A percentile compares a stretch with the other conserved stretches of the same genome.
These are phyloP conservation scores for Amaranthus palmeri DNA, from an alignment of 148 eudicot genomes.

Conservation along the genomic window DNA sequence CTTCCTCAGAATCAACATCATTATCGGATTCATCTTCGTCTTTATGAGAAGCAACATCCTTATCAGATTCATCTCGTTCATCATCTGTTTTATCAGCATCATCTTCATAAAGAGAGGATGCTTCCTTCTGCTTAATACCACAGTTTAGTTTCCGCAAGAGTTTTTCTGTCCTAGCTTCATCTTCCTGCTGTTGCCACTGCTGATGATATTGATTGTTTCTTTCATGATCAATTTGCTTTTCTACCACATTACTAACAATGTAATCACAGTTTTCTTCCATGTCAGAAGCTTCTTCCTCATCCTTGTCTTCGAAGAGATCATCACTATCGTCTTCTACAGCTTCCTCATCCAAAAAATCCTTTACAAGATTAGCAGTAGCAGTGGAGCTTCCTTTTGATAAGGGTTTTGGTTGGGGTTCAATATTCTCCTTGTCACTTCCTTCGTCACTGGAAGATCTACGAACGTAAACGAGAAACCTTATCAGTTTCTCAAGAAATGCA, in stretches of 20 bases:
- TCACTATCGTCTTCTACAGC: slow-evolving; percentile 92
- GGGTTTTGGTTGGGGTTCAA: slow-evolving; percentile 32
- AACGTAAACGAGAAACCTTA: slow-evolving; percentile 6
- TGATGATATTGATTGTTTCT: slow-evolving; percentile 77
- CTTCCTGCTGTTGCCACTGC: slow-evolving; percentile 90
- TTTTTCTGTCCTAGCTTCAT: slow-evolving; percentile 78
- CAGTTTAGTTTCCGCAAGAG: slow-evolving; percentile 67
- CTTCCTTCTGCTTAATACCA: slow-evolving; percentile 40
- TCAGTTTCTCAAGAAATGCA: background rate
- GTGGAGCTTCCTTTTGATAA: slow-evolving; percentile 27
- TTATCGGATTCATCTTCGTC: slow-evolving; percentile 28
- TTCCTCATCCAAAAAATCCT: slow-evolving; percentile 86
- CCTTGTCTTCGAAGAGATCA: slow-evolving; percentile 58
- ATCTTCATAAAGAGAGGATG: slow-evolving; percentile 30
- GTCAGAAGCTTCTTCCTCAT: slow-evolving; percentile 55
- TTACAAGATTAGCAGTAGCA: slow-evolving; percentile 73
- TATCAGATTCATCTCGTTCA: slow-evolving; percentile 34
- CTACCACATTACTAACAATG: slow-evolving; percentile 64
- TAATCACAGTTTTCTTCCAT: slow-evolving; percentile 62
- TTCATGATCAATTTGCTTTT: slow-evolving; percentile 59
- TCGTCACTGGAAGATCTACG: slow-evolving; percentile 74
- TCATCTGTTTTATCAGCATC: slow-evolving; percentile 33
- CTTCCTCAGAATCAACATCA: slow-evolving; percentile 27
- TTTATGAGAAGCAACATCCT: slow-evolving; percentile 30
- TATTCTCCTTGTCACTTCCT: slow-evolving; percentile 72